Conservation (phyloP, 768 basidiomycete species). For the Russula sp. region DNA sequence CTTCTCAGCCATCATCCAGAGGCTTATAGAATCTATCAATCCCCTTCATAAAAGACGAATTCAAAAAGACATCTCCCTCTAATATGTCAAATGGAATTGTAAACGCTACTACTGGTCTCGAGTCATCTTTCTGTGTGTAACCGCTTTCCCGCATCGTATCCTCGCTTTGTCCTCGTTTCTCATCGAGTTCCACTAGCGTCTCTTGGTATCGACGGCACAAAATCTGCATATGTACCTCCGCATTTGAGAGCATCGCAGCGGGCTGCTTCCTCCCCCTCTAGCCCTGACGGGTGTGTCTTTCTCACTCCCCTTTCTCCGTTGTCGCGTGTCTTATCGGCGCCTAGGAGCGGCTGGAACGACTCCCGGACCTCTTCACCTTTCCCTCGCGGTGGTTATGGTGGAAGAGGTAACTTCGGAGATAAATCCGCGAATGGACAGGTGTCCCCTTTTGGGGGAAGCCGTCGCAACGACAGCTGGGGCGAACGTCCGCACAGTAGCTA, state of each 20-base stretch:
- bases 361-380: slow-evolving; percentile 57
- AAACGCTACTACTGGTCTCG: slow-evolving; percentile 67
- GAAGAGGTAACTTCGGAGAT: slow-evolving; percentile 37
- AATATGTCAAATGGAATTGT: slow-evolving; percentile 92
- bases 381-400: slow-evolving; percentile 36
- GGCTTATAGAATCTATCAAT: slow-evolving; percentile 30
- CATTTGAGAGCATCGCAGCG: slow-evolving; percentile 82
- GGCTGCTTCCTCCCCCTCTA: slow-evolving; percentile 53
- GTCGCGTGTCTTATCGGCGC: slow-evolving; percentile 20
- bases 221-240: slow-evolving; percentile 83
- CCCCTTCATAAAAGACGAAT: slow-evolving; percentile 21
- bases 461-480: slow-evolving; percentile 38
- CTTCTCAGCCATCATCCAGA: slow-evolving; percentile 31
- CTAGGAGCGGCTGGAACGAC: slow-evolving; percentile 68
- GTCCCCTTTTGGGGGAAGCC: slow-evolving; percentile 30
- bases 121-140: slow-evolving; percentile 54
- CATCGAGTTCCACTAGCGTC: slow-evolving; percentile 40
- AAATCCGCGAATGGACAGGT: slow-evolving; percentile 35
- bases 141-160: slow-evolving; percentile 1
- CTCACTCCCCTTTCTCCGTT: neutral
- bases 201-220: slow-evolving; percentile 61
- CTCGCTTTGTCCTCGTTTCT: neutral
- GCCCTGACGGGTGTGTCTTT: slow-evolving; percentile 45
- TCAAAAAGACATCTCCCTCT: slow-evolving; percentile 27
- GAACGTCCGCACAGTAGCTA: slow-evolving; percentile 34